A percentile compares a stretch with the other conserved stretches of the same genome.
These are phyloP conservation scores for Pelargonium fulgidum DNA, from an alignment of 441 rosid genomes.

Conservation along the genomic window DNA sequence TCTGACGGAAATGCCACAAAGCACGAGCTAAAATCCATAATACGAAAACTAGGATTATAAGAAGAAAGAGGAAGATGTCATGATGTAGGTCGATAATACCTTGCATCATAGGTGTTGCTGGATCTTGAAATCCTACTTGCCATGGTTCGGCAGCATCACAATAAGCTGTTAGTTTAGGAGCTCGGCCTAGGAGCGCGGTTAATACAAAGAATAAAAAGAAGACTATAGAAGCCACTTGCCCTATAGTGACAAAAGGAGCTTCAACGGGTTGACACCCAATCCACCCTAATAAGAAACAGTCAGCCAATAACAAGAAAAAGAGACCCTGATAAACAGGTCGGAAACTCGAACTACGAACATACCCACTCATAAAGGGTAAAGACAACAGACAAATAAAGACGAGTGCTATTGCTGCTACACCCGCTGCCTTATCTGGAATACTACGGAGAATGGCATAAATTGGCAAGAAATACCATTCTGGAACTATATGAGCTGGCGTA, in stretches of 20 bases:
- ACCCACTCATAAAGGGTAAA: background rate
- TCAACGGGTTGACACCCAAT: constrained; percentile 12
- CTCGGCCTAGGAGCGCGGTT: background rate
- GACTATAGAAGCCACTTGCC: constrained; percentile 9
- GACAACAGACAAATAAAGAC: background rate
- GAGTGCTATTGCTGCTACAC: background rate
- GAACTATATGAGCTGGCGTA: background rate
- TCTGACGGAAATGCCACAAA: constrained; percentile 13
- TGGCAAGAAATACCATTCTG: background rate
- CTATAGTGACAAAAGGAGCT: constrained; percentile 9
- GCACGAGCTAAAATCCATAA: constrained; percentile 13
- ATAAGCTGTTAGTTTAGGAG: background rate
- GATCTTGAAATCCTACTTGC: too few relatives aligned
- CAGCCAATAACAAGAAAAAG: too few relatives aligned
- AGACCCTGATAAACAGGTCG: background rate
- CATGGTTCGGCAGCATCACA: too few relatives aligned
- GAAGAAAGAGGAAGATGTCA: constrained; percentile 12
- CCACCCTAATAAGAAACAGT: background rate
- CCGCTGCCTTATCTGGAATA: background rate
- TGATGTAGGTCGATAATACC: background rate
- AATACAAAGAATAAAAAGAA: background rate
- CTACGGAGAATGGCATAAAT: background rate
- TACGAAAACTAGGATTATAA: constrained; percentile 14
- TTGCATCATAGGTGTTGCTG: too few relatives aligned
- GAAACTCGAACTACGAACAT: background rate